Evolutionary conservation across 768 basidiomycete genomes (phyloP).

Genomic region (Lactarius psammicola): DNA sequence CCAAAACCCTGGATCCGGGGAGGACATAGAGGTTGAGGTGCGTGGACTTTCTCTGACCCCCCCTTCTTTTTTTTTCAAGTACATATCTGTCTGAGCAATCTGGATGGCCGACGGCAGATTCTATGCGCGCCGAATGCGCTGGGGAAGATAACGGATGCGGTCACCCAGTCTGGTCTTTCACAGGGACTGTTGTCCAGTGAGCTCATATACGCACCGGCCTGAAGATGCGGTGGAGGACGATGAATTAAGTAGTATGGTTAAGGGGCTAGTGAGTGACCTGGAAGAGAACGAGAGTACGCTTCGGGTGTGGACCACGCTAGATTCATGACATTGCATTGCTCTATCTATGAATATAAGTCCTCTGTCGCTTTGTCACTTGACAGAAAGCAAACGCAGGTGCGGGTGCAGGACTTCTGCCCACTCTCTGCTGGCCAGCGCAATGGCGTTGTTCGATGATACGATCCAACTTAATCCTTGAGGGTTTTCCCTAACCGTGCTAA

Average conservation of each 20-base stretch:
- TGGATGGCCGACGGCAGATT: constrained; percentile 16
- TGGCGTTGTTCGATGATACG: neutral
- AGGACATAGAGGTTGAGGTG: constrained; percentile 24
- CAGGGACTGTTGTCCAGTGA: constrained; percentile 26
- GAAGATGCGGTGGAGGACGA: constrained; percentile 30
- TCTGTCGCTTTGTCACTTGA: neutral
- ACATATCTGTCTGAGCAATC: neutral
- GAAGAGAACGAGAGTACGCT: constrained; percentile 27
- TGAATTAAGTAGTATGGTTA: constrained; percentile 20
- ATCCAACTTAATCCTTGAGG: constrained; percentile 44
- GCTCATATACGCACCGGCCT: constrained; percentile 27
- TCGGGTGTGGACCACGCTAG: constrained; percentile 30
- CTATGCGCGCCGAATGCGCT: constrained; percentile 24
- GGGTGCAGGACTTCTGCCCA: neutral
- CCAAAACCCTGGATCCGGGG: neutral
- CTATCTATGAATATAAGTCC: neutral
- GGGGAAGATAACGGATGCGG: constrained; percentile 19
- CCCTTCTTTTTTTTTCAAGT: no score
- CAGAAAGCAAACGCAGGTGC: neutral
- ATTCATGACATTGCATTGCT: constrained; percentile 10
- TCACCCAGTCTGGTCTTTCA: constrained; percentile 14
- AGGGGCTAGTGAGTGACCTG: constrained; percentile 22
- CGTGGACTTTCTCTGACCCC: neutral
- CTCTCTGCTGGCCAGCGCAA: neutral
- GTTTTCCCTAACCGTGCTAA: constrained; percentile 75